phyloP scores from a whole-genome alignment of 1,284 basidiomycete species.

The Irpex sp. region DNA sequence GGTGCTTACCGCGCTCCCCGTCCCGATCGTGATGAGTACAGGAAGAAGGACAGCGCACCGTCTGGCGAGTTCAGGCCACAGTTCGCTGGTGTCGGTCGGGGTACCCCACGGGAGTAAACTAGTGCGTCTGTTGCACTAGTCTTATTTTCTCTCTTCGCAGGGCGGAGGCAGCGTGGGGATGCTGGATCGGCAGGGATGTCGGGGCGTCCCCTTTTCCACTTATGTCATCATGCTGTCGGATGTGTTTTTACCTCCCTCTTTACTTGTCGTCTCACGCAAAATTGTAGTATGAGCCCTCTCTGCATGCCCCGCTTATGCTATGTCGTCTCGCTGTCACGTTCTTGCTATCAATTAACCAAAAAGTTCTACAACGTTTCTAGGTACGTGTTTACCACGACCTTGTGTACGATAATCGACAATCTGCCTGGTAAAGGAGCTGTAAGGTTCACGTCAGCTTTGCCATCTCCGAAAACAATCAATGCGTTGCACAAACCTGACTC shows the following conservation, averaged over 20 bases:
- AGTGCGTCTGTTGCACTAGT: not conserved
- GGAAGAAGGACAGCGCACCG: constrained; percentile 80
- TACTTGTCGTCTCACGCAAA: constrained; percentile 24
- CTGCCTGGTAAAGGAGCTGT: constrained; percentile 38
- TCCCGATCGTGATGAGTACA: constrained; percentile 87
- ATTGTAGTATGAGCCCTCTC: constrained; percentile 33
- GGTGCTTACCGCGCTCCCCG: constrained; percentile 86
- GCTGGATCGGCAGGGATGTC: constrained; percentile 10
- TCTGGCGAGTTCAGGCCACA: constrained; percentile 80
- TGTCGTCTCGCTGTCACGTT: constrained; percentile 23
- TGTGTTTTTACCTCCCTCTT: constrained; percentile 22
- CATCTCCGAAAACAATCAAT: not conserved
- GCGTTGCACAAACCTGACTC: constrained; percentile 30
- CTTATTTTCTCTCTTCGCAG: constrained; percentile 1
- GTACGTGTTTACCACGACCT: constrained; percentile 1
- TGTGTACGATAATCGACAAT: constrained; percentile 32
- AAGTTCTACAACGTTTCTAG: constrained; percentile 27
- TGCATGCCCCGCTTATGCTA: constrained; percentile 35
- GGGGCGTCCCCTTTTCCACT: constrained; percentile 9
- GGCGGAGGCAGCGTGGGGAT: constrained; percentile 11
- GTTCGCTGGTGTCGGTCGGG: constrained; percentile 85
- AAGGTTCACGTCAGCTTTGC: not conserved
- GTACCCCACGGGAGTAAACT: constrained; percentile 63
- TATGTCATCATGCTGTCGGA: constrained; percentile 14
- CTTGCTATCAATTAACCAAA: constrained; percentile 29